Conservation (phyloP, 352 stramenopile genomes). For the Thraustochytrium sp. region DNA sequence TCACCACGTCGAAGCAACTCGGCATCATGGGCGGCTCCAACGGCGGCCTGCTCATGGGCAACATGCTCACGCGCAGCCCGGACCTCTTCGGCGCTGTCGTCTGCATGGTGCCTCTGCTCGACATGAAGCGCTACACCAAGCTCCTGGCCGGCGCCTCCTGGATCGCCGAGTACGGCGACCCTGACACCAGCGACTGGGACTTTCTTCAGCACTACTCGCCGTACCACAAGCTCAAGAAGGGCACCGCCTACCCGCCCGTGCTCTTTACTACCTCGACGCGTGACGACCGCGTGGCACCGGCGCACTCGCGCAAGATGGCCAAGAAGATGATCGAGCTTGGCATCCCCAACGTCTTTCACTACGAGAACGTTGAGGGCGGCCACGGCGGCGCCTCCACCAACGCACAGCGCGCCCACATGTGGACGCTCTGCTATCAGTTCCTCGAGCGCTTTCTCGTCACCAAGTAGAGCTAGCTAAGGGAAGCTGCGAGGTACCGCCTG, state of each 20-base stretch:
- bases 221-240: slow-evolving; percentile 53
- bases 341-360: slow-evolving; percentile 59
- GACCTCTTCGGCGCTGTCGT: slow-evolving; percentile 85
- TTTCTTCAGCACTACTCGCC: slow-evolving; percentile 52
- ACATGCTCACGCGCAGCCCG: slow-evolving; percentile 74
- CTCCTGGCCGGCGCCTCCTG: slow-evolving; percentile 81
- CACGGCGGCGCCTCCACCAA: slow-evolving; percentile 64
- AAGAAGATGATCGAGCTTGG: slow-evolving; percentile 59
- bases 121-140: slow-evolving; percentile 92
- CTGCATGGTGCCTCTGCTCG: slow-evolving; percentile 83
- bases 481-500: not conserved
- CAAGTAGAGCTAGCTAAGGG: not conserved
- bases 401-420: slow-evolving; percentile 66
- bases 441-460: slow-evolving; percentile 50
- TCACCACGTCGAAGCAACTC: slow-evolving; percentile 80
- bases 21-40: slow-evolving; percentile 84
- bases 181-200: slow-evolving; percentile 54
- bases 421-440: slow-evolving; percentile 62
- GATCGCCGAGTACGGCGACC: slow-evolving; percentile 68
- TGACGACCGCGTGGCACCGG: slow-evolving; percentile 67
- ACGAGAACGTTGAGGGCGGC: slow-evolving; percentile 70
- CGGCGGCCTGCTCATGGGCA: slow-evolving; percentile 85
- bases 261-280: slow-evolving; percentile 64
- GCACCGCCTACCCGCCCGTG: slow-evolving; percentile 50
- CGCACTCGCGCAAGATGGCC: slow-evolving; percentile 67